Evolutionary conservation across 2,329 filamentous ascomycete genomes (phyloP), one percentile per base, ranked within the genome.

Genomic region (Fusarium proliferatum): DNA sequence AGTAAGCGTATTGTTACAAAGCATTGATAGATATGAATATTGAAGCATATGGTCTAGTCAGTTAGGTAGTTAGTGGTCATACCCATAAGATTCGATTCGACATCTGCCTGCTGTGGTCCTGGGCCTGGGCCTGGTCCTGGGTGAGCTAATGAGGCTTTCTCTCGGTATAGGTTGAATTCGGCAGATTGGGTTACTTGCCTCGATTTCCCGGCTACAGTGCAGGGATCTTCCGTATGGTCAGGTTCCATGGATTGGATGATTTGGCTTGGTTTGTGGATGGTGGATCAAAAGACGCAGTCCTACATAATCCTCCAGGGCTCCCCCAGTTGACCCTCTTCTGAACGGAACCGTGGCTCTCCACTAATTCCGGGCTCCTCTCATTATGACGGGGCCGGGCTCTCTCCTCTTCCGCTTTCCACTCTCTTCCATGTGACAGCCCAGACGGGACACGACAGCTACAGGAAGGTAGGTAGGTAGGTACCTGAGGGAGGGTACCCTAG

Each of bases 341-440:
- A 49, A 49, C 41, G 42, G 33, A 30, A 28, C 33, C 15, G 17
- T 39, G 55, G 36, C 53, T 68, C 58, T 39, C 46, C 61, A 56
- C 56, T 67, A 64, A 65, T 65, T 56, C 34, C 60, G 51, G 58
- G 30, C 33, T 43, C 52, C 48, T 60, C 43, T 48, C 58, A 46
- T 73, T 67, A 75, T 74, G 69, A 74, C 64, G 64, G 41, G 52
- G 57, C 61, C 38, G 34, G 62, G 38, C 33, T 64, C 64, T 67
- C 55, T 48, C 61, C 69, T 73, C 71, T 74, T 71, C 58, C 53
- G 52, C 58, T 49, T 75, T 73, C 72, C 60, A 75, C 61, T 53
- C 56, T 70, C 61, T 75, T 70, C 72, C 72, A 75, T 75, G 69
- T 75, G 72, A 75, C 68, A 52, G 30, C 30, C 48, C 21, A 23